Evolutionary conservation across 2,329 filamentous ascomycete species (phyloP), one percentile per base, ranked within the genome.

Genomic region (Dryadomyces quercivorus): DNA sequence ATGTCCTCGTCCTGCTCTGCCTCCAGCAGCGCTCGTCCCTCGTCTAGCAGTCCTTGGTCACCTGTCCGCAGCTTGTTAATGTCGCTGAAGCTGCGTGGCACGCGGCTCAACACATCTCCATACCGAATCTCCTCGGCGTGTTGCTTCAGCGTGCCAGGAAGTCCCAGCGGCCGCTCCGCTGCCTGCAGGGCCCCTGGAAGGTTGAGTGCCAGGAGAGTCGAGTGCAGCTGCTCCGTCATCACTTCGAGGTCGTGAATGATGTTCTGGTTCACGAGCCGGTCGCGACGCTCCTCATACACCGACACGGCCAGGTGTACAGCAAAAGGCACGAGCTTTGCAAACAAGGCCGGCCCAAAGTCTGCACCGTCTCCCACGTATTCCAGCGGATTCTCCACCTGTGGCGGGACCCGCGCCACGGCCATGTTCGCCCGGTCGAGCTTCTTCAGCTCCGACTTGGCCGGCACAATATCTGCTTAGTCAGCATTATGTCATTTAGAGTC

Each of bases 91-190:
- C 88, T 89, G 53, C 83, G 80, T 52, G 87, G 81, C 0, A 97
- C 71, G 31, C 87, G 77, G 55, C 85, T 82, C 36, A 95, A 73
- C 0, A 89, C 92, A 63, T 95, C 90, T 55, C 91, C 87, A 65
- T 97, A 92, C 20, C 91, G 80, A 50, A 98, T 85, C 64, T 97
- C 93, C 65, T 97, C 92, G 0, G 92, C 92, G 62, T 96, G 93
- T 21, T 93, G 88, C 2, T 90, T 80, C 2, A 98, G 71, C 16
- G 82, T 87, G 0, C 89, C 88, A 0, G 93, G 93, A 4, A 98
- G 70, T 0, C 93, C 93, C 0, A 98, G 75, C 0, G 93, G 93
- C 65, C 96, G 97, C 66, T 98, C 93, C 1, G 97, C 75, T 0
- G 93, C 93, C 66, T 98, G 93, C 4, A 98, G 71, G 1, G 92